phyloP scores from a whole-genome alignment of 129 eudicot species.

The Lactuca sativa region DNA sequence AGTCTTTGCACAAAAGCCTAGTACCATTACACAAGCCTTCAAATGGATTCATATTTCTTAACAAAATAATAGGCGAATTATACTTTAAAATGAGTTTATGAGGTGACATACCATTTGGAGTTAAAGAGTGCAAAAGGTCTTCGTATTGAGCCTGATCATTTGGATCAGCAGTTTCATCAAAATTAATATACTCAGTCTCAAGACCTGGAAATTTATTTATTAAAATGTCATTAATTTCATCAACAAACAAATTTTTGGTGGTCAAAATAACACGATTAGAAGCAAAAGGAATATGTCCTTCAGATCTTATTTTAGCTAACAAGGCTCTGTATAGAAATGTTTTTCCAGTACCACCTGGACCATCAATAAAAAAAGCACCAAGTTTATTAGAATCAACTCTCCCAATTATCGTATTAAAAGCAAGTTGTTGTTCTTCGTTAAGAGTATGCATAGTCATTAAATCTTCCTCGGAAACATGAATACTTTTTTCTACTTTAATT shows the following conservation, averaged over 20 bases:
- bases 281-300: not conserved
- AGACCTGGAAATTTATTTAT: constrained; percentile 9
- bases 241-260: constrained; percentile 14
- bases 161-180: not conserved
- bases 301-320: constrained; percentile 4
- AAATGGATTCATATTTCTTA: constrained; percentile 25
- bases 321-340: not conserved
- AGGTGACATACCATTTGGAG: constrained; percentile 20
- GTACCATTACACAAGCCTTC: constrained; percentile 22
- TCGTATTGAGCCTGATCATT: constrained; percentile 7
- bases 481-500: not conserved
- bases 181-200: not conserved
- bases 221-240: constrained; percentile 15
- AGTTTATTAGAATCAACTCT: not conserved
- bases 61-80: constrained; percentile 20
- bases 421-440: not conserved
- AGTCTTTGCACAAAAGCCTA: constrained; percentile 15
- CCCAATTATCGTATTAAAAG: not conserved
- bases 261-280: constrained; percentile 23
- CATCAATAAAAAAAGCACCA: not conserved
- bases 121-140: constrained; percentile 11
- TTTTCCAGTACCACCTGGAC: not conserved
- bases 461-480: not conserved
- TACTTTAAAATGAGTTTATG: constrained; percentile 14
- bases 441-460: not conserved